Evolutionary conservation across 108 stramenopile genomes (phyloP).

Genomic region (Skeletonema grethae): DNA sequence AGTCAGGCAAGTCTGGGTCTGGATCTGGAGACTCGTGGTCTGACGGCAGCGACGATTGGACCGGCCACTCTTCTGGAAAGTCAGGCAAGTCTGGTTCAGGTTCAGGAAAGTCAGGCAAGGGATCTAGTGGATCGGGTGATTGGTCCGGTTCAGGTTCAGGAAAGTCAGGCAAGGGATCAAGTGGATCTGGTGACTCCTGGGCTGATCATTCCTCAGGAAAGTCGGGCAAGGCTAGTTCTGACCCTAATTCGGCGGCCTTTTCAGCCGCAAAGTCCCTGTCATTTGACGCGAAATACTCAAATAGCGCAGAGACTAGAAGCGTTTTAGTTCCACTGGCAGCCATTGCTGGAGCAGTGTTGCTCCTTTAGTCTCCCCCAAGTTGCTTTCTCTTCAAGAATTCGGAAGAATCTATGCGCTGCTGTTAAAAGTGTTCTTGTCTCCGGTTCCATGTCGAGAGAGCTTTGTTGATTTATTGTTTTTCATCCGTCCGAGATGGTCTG

Average conservation of each 20-base stretch:
- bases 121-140: too few relatives aligned
- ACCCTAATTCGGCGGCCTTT: not conserved
- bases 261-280: not conserved
- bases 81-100: not conserved
- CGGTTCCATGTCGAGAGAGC: not conserved
- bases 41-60: not conserved
- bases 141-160: too few relatives aligned
- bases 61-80: not conserved
- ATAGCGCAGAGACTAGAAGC: not conserved
- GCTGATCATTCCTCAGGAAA: not conserved
- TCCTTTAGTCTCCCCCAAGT: not conserved
- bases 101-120: not conserved
- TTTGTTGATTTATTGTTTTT: not conserved
- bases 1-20: not conserved
- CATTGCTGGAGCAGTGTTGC: not conserved
- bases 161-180: too few relatives aligned
- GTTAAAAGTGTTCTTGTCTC: not conserved
- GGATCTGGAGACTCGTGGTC: not conserved
- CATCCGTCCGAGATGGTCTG: conserved; percentile 1
- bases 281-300: not conserved
- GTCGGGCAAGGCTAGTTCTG: not conserved
- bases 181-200: too few relatives aligned
- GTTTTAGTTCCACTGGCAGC: not conserved
- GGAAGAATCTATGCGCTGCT: not conserved
- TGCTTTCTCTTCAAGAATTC: not conserved